phyloP scores from a whole-genome alignment of 2,329 filamentous ascomycete genomes.

The Ophioceras dolichostomum region DNA sequence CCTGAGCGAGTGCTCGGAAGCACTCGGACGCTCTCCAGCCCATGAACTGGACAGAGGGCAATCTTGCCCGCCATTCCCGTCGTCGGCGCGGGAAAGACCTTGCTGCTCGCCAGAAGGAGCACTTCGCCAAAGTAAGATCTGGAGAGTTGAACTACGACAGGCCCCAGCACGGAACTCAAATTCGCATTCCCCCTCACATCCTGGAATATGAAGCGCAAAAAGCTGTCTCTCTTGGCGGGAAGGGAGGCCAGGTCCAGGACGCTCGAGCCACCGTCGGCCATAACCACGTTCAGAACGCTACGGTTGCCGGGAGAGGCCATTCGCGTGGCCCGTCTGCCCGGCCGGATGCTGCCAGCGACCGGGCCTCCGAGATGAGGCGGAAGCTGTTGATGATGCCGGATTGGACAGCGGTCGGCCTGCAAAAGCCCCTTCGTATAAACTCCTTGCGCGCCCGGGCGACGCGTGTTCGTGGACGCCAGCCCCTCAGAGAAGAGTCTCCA shows the following conservation, averaged over 20 bases:
- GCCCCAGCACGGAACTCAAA: too few relatives aligned
- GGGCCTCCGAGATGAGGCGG: conserved; percentile 13
- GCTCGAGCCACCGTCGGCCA: too few relatives aligned
- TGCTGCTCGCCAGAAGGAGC: conserved; percentile 28
- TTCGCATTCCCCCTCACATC: too few relatives aligned
- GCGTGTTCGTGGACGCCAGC: conserved; percentile 8
- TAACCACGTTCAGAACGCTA: too few relatives aligned
- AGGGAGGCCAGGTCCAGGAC: too few relatives aligned
- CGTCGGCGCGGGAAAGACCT: conserved; percentile 19
- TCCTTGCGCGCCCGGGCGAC: too few relatives aligned
- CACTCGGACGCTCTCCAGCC: not conserved
- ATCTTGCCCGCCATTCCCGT: conserved; percentile 27
- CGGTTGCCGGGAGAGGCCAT: too few relatives aligned
- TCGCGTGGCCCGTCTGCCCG: not conserved
- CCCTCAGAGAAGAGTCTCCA: not conserved
- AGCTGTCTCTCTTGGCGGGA: too few relatives aligned
- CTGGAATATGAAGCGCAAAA: too few relatives aligned
- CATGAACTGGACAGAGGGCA: conserved; percentile 40
- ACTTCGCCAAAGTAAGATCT: conserved; percentile 30
- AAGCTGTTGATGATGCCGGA: conserved; percentile 18
- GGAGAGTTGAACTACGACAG: too few relatives aligned
- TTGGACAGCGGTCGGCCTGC: conserved; percentile 20
- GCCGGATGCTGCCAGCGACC: not conserved
- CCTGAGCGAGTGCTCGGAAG: too few relatives aligned
- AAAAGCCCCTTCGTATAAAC: conserved; percentile 20